Evolutionary conservation across 768 basidiomycete species (phyloP).

Genomic region (Lentinula raphanica): DNA sequence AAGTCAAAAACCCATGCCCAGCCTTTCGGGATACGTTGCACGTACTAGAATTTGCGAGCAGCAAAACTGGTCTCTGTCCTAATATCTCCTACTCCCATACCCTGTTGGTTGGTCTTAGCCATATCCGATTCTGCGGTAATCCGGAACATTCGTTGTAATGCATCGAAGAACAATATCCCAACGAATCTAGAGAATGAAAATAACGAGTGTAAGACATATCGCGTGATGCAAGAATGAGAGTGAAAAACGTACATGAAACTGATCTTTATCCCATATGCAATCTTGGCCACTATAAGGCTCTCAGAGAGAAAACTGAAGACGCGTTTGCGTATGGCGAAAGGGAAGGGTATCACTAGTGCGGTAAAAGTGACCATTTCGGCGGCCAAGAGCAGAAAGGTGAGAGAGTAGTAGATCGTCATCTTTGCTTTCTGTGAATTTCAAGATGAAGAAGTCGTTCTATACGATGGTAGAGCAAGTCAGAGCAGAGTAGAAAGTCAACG

Average conservation of each 20-base stretch:
- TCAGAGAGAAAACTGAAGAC: slow-evolving; percentile 71
- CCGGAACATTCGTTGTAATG: slow-evolving; percentile 88
- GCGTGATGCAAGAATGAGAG: slow-evolving; percentile 3
- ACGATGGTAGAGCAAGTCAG: slow-evolving; percentile 21
- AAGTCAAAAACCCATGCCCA: not conserved
- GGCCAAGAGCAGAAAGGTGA: slow-evolving; percentile 78
- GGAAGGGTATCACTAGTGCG: slow-evolving; percentile 79
- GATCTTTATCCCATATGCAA: slow-evolving; percentile 90
- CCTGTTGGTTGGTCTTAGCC: slow-evolving; percentile 49
- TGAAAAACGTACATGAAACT: slow-evolving; percentile 73
- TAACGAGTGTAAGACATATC: not conserved
- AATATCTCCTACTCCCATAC: slow-evolving; percentile 52
- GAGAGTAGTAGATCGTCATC: slow-evolving; percentile 55
- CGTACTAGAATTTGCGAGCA: slow-evolving; percentile 90
- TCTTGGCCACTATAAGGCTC: slow-evolving; percentile 67
- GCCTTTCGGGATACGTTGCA: slow-evolving; percentile 11
- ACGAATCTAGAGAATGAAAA: slow-evolving; percentile 56
- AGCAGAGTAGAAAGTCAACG: not conserved
- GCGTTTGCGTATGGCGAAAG: slow-evolving; percentile 63
- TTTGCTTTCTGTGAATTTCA: not conserved
- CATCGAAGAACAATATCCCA: slow-evolving; percentile 83
- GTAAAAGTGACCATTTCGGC: slow-evolving; percentile 87
- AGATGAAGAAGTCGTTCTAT: not conserved
- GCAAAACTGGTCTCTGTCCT: slow-evolving; percentile 85
- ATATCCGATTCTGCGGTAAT: slow-evolving; percentile 66